Evolutionary conservation across 2,329 filamentous ascomycete species (phyloP).

Genomic region (Cryphonectria japonica): DNA sequence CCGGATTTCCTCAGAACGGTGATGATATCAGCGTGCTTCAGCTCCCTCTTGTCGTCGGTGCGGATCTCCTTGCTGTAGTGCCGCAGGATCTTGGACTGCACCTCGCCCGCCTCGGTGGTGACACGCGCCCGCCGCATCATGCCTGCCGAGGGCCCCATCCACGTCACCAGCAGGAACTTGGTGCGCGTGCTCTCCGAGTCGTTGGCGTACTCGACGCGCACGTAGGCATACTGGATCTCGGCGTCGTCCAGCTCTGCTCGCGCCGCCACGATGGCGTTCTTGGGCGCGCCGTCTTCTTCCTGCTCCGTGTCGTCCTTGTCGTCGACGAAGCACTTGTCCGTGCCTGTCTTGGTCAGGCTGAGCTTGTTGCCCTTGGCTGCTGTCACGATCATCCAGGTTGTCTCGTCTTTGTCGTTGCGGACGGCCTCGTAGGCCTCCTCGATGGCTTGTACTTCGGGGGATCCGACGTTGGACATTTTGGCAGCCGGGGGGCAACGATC

Average conservation of each 20-base stretch:
- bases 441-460: constrained; percentile 54
- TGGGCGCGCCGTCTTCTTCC: constrained; percentile 65
- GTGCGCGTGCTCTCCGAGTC: constrained; percentile 70
- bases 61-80: constrained; percentile 70
- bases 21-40: constrained; percentile 66
- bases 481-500: background rate
- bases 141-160: constrained; percentile 68
- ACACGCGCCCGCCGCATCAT: constrained; percentile 73
- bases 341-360: constrained; percentile 59
- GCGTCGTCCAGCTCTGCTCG: constrained; percentile 57
- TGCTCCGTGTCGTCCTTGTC: constrained; percentile 66
- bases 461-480: constrained; percentile 59
- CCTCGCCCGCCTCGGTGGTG: constrained; percentile 67
- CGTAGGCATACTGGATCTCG: constrained; percentile 69
- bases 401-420: constrained; percentile 66
- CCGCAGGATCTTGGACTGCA: constrained; percentile 60
- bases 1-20: constrained; percentile 65
- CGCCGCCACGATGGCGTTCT: constrained; percentile 63
- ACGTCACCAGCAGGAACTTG: constrained; percentile 70
- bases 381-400: constrained; percentile 70
- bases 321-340: constrained; percentile 63
- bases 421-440: constrained; percentile 68
- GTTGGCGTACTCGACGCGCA: constrained; percentile 70
- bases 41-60: constrained; percentile 61
- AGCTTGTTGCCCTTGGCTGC: constrained; percentile 60